These are phyloP conservation scores for Suillus weaverae DNA, from an alignment of 768 basidiomycete genomes.

Conservation along the genomic window DNA sequence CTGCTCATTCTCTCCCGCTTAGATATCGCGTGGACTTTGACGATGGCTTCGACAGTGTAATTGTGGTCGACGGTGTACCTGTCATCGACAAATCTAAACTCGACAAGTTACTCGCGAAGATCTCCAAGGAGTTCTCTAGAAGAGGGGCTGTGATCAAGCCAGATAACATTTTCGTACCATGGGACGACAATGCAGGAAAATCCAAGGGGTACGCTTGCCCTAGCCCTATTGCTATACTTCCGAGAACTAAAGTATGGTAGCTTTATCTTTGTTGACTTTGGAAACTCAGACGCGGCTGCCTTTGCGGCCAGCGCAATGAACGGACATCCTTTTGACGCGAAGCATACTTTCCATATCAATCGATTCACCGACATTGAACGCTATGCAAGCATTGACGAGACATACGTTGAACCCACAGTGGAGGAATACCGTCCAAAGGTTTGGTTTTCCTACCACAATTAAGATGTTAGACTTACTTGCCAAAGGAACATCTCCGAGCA, in stretches of 20 bases:
- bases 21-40: constrained; percentile 87
- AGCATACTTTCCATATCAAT: constrained; percentile 82
- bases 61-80: constrained; percentile 93
- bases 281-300: constrained; percentile 66
- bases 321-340: constrained; percentile 83
- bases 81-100: constrained; percentile 84
- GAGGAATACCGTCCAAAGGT: constrained; percentile 81
- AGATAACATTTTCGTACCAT: constrained; percentile 84
- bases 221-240: constrained; percentile 1
- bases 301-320: constrained; percentile 68
- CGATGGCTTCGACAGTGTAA: constrained; percentile 84
- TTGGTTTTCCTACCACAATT: neutral
- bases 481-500: constrained; percentile 89
- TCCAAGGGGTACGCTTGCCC: constrained; percentile 78
- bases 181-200: constrained; percentile 78
- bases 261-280: constrained; percentile 81
- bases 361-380: constrained; percentile 88
- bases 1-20: constrained; percentile 10
- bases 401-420: constrained; percentile 69
- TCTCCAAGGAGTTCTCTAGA: constrained; percentile 81
- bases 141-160: constrained; percentile 77
- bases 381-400: constrained; percentile 74
- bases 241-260: constrained; percentile 38
- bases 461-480: constrained; percentile 6
- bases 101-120: constrained; percentile 76